Conservation (phyloP, 495 filamentous ascomycete species). For the Penicillium egyptiacum region DNA sequence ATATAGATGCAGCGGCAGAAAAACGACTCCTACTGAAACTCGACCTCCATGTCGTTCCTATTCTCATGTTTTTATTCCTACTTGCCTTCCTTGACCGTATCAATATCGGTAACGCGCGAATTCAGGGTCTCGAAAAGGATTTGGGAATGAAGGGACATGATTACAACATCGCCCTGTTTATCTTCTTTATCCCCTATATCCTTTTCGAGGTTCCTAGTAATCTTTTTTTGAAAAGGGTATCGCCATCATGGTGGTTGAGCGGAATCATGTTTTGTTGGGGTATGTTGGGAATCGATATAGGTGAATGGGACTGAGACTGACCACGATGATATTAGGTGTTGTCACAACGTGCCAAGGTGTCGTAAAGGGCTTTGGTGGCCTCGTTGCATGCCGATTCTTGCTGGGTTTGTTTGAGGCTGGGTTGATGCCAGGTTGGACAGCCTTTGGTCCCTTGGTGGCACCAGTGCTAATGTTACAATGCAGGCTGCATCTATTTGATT, state of each 20-base stretch:
- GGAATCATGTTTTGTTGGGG: slow-evolving; percentile 58
- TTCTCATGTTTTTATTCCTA: slow-evolving; percentile 39
- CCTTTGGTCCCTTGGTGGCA: neutral
- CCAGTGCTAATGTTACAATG: slow-evolving; percentile 14
- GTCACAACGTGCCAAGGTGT: slow-evolving; percentile 60
- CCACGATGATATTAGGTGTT: slow-evolving; percentile 30
- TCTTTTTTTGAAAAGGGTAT: slow-evolving; percentile 62
- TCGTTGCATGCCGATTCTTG: slow-evolving; percentile 55
- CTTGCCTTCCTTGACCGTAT: slow-evolving; percentile 49
- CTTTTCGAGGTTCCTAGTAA: slow-evolving; percentile 66
- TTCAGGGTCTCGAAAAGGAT: slow-evolving; percentile 60
- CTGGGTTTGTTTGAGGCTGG: slow-evolving; percentile 60
- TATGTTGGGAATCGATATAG: slow-evolving; percentile 13
- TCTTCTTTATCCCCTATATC: slow-evolving; percentile 68
- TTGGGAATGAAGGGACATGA: slow-evolving; percentile 55
- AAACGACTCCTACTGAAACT: slow-evolving; percentile 39
- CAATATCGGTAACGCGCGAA: slow-evolving; percentile 63
- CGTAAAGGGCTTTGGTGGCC: slow-evolving; percentile 49
- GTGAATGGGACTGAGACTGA: neutral
- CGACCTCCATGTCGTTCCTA: slow-evolving; percentile 43
- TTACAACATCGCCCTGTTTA: slow-evolving; percentile 61
- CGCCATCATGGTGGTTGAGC: slow-evolving; percentile 58
- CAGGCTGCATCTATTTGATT: slow-evolving; percentile 50
- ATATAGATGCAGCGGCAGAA: slow-evolving; percentile 30
- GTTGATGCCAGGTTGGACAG: slow-evolving; percentile 47